Conservation (phyloP, 805 yeast species). For the Myxozyma neglecta region DNA sequence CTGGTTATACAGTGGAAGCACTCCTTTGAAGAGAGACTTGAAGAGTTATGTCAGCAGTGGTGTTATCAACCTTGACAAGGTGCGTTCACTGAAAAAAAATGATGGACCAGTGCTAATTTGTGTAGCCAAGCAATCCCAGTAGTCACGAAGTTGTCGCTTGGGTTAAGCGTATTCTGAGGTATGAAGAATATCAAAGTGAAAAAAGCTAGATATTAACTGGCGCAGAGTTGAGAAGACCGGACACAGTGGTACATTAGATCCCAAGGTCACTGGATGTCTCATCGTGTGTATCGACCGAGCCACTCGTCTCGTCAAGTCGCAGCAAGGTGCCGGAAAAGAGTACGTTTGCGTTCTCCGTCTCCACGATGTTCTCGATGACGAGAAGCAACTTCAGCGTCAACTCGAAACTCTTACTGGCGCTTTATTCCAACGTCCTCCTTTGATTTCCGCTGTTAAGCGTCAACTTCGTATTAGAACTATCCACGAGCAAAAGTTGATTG, state of each 20-base stretch:
- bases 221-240: constrained; percentile 96
- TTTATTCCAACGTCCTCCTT: constrained; percentile 97
- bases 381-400: constrained; percentile 80
- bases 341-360: constrained; percentile 96
- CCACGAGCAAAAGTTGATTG: constrained; percentile 92
- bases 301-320: constrained; percentile 95
- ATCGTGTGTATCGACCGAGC: constrained; percentile 98
- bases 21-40: constrained; percentile 92
- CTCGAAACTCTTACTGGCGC: constrained; percentile 98
- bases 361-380: constrained; percentile 89
- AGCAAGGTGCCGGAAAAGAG: constrained; percentile 99
- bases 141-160: constrained; percentile 99
- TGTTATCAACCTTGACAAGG: constrained; percentile 91
- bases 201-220: not conserved
- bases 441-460: constrained; percentile 98
- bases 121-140: constrained; percentile 87
- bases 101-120: not conserved
- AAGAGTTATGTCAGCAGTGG: constrained; percentile 89
- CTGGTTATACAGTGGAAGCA: constrained; percentile 56
- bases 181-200: not conserved
- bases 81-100: not conserved
- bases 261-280: constrained; percentile 97
- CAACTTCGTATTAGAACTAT: constrained; percentile 97
- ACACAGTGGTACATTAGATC: constrained; percentile 98
- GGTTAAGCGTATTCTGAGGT: constrained; percentile 82